These are phyloP conservation scores for Ascochyta koolunga DNA, from an alignment of 2,329 filamentous ascomycete genomes.

Conservation along the genomic window DNA sequence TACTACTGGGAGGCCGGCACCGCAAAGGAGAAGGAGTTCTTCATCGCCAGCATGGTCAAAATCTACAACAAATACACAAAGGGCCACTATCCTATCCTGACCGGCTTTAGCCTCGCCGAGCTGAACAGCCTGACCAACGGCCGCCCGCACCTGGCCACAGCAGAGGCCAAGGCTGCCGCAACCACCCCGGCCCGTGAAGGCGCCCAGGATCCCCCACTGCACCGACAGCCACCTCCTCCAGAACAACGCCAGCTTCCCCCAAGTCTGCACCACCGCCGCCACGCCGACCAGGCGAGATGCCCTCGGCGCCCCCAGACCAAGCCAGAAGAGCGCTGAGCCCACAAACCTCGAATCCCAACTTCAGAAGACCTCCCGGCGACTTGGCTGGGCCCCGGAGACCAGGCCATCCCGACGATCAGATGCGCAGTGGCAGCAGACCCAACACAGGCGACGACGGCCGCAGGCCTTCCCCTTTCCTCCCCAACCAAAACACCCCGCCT, in stretches of 20 bases:
- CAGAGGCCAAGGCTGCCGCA: conserved; percentile 32
- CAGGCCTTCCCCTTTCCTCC: conserved; percentile 31
- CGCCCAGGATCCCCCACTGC: conserved; percentile 16
- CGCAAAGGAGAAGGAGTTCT: conserved; percentile 97
- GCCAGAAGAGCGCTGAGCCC: conserved; percentile 21
- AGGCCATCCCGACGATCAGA: conserved; percentile 26
- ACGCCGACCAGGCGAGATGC: conserved; percentile 27
- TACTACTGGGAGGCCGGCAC: conserved; percentile 97
- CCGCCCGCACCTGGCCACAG: conserved; percentile 39
- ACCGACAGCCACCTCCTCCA: conserved; percentile 20
- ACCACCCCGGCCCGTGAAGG: conserved; percentile 13
- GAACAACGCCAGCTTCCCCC: conserved; percentile 29
- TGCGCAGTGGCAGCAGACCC: conserved; percentile 29
- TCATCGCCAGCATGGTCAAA: conserved; percentile 93
- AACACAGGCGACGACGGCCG: conserved; percentile 40
- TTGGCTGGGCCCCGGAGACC: conserved; percentile 29
- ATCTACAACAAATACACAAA: conserved; percentile 93
- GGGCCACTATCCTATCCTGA: conserved; percentile 71
- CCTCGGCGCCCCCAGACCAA: conserved; percentile 20
- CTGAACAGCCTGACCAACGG: conserved; percentile 73
- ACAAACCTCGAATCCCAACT: conserved; percentile 26
- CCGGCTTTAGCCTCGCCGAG: conserved; percentile 82
- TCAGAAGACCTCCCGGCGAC: conserved; percentile 31
- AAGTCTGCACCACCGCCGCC: conserved; percentile 31
- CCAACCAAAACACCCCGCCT: conserved; percentile 30